These are phyloP conservation scores for Myriangium duriaei DNA, from an alignment of 2,329 filamentous ascomycete genomes.

Conservation along the genomic window DNA sequence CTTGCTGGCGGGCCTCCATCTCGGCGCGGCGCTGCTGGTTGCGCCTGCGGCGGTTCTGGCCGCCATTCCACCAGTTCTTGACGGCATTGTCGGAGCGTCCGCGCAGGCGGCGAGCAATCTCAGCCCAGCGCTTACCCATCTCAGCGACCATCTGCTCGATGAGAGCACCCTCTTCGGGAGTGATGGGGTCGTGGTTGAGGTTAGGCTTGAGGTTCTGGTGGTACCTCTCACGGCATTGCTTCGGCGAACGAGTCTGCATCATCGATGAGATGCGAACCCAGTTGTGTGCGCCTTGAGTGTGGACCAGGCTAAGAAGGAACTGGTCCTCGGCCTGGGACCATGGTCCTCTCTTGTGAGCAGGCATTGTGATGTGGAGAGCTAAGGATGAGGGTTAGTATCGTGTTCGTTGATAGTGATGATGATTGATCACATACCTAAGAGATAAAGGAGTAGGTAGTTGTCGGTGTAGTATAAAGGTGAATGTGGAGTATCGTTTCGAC, in stretches of 20 bases:
- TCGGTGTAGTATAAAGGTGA: slow-evolving; percentile 6
- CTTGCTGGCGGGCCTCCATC: slow-evolving; percentile 18
- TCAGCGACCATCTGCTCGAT: slow-evolving; percentile 68
- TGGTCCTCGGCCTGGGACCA: slow-evolving; percentile 72
- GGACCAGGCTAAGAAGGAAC: slow-evolving; percentile 57
- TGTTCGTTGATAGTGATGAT: slow-evolving; percentile 9
- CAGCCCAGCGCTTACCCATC: slow-evolving; percentile 82
- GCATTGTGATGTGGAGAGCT: slow-evolving; percentile 23
- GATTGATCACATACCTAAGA: slow-evolving; percentile 7
- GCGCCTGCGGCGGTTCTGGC: slow-evolving; percentile 62
- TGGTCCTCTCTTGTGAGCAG: slow-evolving; percentile 59
- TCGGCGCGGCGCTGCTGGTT: slow-evolving; percentile 23
- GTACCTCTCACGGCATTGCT: slow-evolving; percentile 89
- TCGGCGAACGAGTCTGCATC: slow-evolving; percentile 68
- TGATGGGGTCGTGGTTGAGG: slow-evolving; percentile 64
- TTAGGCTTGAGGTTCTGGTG: slow-evolving; percentile 87
- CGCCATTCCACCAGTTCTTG: slow-evolving; percentile 97
- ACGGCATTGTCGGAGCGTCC: slow-evolving; percentile 90
- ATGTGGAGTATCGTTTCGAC: slow-evolving; percentile 10
- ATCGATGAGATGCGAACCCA: slow-evolving; percentile 77
- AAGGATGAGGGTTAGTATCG: slow-evolving; percentile 10
- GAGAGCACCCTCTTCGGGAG: slow-evolving; percentile 57
- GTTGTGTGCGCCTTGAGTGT: slow-evolving; percentile 62
- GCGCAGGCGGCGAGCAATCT: slow-evolving; percentile 70
- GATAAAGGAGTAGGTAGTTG: slow-evolving; percentile 23